Base-by-base conservation (phyloP, 345 rosid species). In the Lagerstroemia speciosa region DNA sequence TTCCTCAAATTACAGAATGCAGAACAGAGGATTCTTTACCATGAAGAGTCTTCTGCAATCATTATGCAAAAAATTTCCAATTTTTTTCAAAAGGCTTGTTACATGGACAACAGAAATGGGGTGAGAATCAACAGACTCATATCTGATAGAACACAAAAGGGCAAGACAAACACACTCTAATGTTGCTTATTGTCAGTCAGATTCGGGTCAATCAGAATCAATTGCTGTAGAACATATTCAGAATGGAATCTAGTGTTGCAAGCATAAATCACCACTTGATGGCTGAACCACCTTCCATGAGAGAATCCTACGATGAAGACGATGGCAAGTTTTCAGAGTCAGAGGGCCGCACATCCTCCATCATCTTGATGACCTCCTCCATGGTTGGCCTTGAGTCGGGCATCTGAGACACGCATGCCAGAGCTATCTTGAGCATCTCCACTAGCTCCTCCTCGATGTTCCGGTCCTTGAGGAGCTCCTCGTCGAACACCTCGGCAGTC, bases 401-500 rank as follows among this genome's bases (percentile, higher is more conserved):
- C 75, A 76, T 76, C 69, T 65, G 74, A 9, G 84, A 84, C 38
- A 89, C 92, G 36, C 98, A 93, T 3, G 94, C 83, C 96, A 93
- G 83, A 63, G 96, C 97, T 75, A 89, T 77, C 76, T 93, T 95
- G 67, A 93, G 89, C 96, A 88, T 89, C 83, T 87, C 89, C 70
- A 93, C 96, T 90, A 93, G 79, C 81, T 91, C 98, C 75, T 91
- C 98, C 71, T 93, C 92, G 0, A 82, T 84, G 57, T 85, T 84
- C n/a, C 80, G 78, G 41, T 80, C 82, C 73, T 75, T 89, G 74
- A 87, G 79, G 22, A 92, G 87, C 76, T 92, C 96, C 22, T 81
- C 83, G 15, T 89, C 98, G 68, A 89, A 92, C 71, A 92, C 98
- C 81, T 92, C 98, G 0, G 96, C 86, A 8, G 98, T 89, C 98